Percentiles rank a stretch among this genome's conserved stretches.
Conservation (phyloP, 345 rosid genomes). For the Erysimum cheiranthoides region DNA sequence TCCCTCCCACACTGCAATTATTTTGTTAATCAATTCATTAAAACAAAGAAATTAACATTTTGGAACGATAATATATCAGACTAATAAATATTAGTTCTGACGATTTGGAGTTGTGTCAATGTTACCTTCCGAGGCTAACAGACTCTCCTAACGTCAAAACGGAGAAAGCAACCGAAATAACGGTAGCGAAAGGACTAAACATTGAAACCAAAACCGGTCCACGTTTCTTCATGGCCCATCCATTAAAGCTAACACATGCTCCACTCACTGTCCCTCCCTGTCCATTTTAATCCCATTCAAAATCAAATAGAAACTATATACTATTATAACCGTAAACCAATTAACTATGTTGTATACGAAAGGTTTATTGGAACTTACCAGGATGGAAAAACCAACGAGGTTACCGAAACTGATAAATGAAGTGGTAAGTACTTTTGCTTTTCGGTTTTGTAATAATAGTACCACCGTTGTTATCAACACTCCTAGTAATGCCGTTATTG, state of each 20-base stretch:
- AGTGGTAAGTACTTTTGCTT: conserved; percentile 45
- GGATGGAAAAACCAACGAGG: conserved; percentile 56
- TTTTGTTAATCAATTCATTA: conserved; percentile 3
- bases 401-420: conserved; percentile 47
- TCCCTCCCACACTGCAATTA: conserved; percentile 74
- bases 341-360: background rate
- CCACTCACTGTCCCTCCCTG: conserved; percentile 73
- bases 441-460: conserved; percentile 53
- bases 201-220: conserved; percentile 90
- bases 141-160: conserved; percentile 65
- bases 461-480: conserved; percentile 59
- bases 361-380: conserved; percentile 52
- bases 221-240: conserved; percentile 92
- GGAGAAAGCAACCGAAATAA: conserved; percentile 67
- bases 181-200: conserved; percentile 82
- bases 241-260: conserved; percentile 79
- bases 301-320: background rate
- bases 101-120: background rate
- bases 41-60: background rate
- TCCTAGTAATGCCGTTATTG: conserved; percentile 76
- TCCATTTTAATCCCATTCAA: no score
- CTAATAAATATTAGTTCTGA: no score
- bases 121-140: conserved; percentile 73
- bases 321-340: background rate
- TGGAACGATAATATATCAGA: background rate